Conservation (phyloP, 257 asterid species). For the Forsythia suspensa region DNA sequence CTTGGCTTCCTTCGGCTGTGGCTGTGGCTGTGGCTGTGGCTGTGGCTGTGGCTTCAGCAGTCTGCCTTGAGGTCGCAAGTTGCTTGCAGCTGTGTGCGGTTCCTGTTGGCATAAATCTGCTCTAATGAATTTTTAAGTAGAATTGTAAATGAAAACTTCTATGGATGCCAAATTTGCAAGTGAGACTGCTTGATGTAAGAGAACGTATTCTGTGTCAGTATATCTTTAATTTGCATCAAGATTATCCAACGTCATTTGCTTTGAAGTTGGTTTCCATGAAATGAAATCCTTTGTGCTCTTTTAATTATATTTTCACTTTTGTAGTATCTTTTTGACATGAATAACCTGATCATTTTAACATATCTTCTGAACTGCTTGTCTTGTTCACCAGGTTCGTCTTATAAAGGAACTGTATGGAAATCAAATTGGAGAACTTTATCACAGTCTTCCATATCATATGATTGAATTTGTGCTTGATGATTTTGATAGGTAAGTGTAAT, state of each 20-base stretch:
- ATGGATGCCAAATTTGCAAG: no score
- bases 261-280: neutral
- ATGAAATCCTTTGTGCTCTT: neutral
- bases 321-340: neutral
- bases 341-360: conserved; percentile 7
- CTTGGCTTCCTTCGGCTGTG: neutral
- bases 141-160: no score
- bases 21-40: neutral
- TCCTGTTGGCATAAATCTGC: neutral
- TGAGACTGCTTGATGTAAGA: neutral
- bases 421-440: conserved; percentile 87
- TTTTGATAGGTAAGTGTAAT: conserved; percentile 67
- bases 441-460: conserved; percentile 89
- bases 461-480: conserved; percentile 74
- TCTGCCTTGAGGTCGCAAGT: neutral
- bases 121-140: neutral
- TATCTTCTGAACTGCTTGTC: conserved; percentile 17
- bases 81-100: neutral
- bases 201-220: neutral
- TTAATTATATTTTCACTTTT: neutral
- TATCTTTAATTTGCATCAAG: neutral
- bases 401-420: conserved; percentile 93
- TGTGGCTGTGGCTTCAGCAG: neutral
- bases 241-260: neutral
- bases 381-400: conserved; percentile 79